phyloP scores from a whole-genome alignment of 768 basidiomycete genomes.

The Naematelia encephala region DNA sequence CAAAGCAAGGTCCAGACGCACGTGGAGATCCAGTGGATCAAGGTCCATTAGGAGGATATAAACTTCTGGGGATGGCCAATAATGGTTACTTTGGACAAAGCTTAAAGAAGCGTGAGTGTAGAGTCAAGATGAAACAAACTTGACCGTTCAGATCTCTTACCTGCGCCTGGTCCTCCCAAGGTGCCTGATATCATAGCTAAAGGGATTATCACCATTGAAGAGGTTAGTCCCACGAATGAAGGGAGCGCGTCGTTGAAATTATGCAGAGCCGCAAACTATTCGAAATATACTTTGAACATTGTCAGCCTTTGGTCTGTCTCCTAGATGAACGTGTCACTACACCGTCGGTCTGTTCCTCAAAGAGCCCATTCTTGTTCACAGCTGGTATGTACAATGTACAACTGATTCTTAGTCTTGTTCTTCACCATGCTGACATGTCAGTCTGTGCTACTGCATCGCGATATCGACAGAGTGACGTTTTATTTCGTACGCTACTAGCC shows the following conservation, averaged over 20 bases:
- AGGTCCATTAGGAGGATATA: background rate
- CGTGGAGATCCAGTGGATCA: too few species aligned
- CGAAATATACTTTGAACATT: background rate
- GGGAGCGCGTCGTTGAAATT: background rate
- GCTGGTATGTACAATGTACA: background rate
- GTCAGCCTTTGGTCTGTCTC: background rate
- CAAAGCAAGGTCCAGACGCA: background rate
- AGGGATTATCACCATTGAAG: background rate
- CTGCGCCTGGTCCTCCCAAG: background rate
- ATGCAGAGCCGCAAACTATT: background rate
- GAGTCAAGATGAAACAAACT: background rate
- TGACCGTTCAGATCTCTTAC: background rate
- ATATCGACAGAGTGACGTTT: conserved; percentile 2
- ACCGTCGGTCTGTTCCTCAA: conserved; percentile 1
- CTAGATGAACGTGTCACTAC: background rate
- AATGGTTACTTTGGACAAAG: conserved; percentile 1
- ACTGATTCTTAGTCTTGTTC: too few species aligned
- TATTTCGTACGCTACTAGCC: background rate
- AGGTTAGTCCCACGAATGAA: background rate
- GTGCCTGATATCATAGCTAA: background rate
- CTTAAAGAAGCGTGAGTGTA: background rate
- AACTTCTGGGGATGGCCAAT: conserved; percentile 3
- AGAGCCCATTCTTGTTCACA: conserved; percentile 2
- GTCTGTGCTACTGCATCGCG: background rate
- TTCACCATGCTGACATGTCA: background rate